Base-by-base conservation (phyloP, 768 basidiomycete species). In the Agaricus sinodeliciosus region DNA sequence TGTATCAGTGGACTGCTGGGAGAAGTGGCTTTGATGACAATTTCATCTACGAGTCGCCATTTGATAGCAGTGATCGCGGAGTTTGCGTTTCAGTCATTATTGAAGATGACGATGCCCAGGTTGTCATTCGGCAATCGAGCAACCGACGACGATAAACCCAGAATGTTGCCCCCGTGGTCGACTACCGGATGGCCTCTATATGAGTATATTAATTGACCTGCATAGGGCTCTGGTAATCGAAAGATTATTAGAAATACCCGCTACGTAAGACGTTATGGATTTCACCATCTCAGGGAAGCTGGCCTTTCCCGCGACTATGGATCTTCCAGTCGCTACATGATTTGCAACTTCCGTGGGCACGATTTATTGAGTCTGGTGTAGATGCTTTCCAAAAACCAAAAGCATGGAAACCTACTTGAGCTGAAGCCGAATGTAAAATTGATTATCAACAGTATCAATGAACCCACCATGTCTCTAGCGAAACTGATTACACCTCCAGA, bases 161-260 rank as follows among this genome's bases (percentile, higher is more conserved):
- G 70, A 52, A 70, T 69, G 43, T 61, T 66, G 2, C 75, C 73
- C 2, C 72, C 72, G 57, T 77, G 74, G 50, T 75, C 73, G 37
- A 77, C 66, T 8, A 74, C 60, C 45, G 72, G 71, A 44, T 68
- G 66, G 3, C 73, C 73, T 19, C 65, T 69, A 45, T 74, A 74
- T 0, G 70, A 65, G 51, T 65, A 73, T 9, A 69, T 54, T 58
- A 63, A 66, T 58, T 74, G 74, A 7, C 67, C 74, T 13, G 65
- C 65, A 0, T 66, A 0, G 70, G 65, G 45, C 69, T 70, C 74
- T 74, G 49, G 22, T 22, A 22, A 22, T 22, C 37, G 15, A 39
- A 2, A 39, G 18, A 4, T 0, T 15, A 22, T 6, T 19, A 27
- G 18, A 18, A 16, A 34, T 43, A n/a, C 12, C 15, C n/a, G 26